These are phyloP conservation scores for Yamadazyma endophytica DNA, from an alignment of 805 yeast species.

Conservation along the genomic window DNA sequence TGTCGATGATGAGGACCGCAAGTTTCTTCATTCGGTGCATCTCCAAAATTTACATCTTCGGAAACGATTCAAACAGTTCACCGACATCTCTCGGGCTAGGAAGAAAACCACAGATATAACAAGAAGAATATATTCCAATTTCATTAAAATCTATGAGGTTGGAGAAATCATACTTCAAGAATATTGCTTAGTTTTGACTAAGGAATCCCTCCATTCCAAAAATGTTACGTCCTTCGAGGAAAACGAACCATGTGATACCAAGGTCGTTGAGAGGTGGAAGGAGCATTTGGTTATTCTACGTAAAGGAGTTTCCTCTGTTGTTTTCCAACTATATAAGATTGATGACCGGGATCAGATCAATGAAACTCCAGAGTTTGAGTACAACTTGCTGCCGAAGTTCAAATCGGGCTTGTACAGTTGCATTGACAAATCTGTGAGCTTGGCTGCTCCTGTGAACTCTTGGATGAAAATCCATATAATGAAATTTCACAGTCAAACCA, in stretches of 20 bases:
- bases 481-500: slow-evolving; percentile 46
- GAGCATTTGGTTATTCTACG: slow-evolving; percentile 74
- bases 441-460: slow-evolving; percentile 24
- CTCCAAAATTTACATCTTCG: too few relatives aligned
- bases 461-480: slow-evolving; percentile 44
- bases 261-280: slow-evolving; percentile 69
- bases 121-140: slow-evolving; percentile 13
- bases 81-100: slow-evolving; percentile 19
- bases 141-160: slow-evolving; percentile 29
- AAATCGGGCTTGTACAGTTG: slow-evolving; percentile 55
- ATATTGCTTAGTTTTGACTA: slow-evolving; percentile 64
- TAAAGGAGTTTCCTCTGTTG: slow-evolving; percentile 48
- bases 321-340: slow-evolving; percentile 59
- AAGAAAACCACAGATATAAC: slow-evolving; percentile 15
- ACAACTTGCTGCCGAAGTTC: slow-evolving; percentile 15
- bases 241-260: slow-evolving; percentile 46
- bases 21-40: too few relatives aligned
- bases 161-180: slow-evolving; percentile 69
- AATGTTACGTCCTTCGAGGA: slow-evolving; percentile 37
- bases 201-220: slow-evolving; percentile 19
- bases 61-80: slow-evolving; percentile 20
- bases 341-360: slow-evolving; percentile 20
- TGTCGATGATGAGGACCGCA: too few relatives aligned
- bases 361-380: slow-evolving; percentile 17
- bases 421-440: slow-evolving; percentile 65